phyloP scores from a whole-genome alignment of 208 protist species.

The Acanthamoeba triangularis region DNA sequence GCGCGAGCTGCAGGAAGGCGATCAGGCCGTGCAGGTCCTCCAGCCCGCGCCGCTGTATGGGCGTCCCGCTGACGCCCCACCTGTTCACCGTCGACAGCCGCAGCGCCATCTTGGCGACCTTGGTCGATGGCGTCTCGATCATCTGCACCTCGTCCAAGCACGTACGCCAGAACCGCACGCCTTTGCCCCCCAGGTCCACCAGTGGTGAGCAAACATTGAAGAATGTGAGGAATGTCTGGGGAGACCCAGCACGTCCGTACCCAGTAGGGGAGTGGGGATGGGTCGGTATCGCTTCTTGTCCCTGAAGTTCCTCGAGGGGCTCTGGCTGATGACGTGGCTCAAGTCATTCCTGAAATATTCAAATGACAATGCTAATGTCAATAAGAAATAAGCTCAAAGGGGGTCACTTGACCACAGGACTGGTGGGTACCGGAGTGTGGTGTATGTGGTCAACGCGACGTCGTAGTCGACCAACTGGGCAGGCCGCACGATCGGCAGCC shows the following conservation, averaged over 20 bases:
- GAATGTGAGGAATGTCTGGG: too few species aligned
- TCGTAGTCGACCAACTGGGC: conserved; percentile 56
- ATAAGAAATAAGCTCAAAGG: too few species aligned
- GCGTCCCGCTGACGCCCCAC: conserved; percentile 74
- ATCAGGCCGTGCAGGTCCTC: conserved; percentile 81
- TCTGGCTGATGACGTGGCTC: conserved; percentile 54
- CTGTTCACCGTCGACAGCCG: conserved; percentile 44
- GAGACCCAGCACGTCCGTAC: not conserved
- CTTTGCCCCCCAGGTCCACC: not conserved
- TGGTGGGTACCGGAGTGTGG: not conserved
- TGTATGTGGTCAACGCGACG: conserved; percentile 61
- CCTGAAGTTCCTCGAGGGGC: not conserved
- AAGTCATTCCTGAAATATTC: conserved; percentile 9
- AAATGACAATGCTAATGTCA: too few species aligned
- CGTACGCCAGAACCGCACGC: conserved; percentile 42
- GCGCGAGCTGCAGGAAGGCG: conserved; percentile 61
- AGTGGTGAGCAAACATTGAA: not conserved
- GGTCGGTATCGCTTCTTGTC: conserved; percentile 62
- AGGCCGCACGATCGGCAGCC: conserved; percentile 12
- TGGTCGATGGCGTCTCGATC: conserved; percentile 73
- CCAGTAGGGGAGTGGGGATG: conserved; percentile 40
- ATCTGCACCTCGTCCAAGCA: conserved; percentile 73
- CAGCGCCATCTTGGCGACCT: conserved; percentile 65
- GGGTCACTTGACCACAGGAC: too few species aligned
- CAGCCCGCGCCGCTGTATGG: conserved; percentile 59